phyloP scores from a whole-genome alignment of 495 filamentous ascomycete genomes.

The Tuber microsphaerosporum region DNA sequence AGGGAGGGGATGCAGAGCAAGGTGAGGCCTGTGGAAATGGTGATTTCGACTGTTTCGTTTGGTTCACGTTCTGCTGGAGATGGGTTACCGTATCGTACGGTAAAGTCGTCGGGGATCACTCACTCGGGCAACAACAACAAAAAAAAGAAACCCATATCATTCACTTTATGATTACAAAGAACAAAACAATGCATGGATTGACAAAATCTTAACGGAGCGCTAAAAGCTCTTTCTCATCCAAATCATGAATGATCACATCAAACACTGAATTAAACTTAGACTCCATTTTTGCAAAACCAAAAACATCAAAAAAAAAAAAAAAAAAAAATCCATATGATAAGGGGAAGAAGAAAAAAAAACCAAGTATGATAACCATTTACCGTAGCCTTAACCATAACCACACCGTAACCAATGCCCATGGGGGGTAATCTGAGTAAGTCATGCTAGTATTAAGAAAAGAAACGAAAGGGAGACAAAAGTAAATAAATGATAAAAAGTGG shows the following conservation, averaged over 20 bases:
- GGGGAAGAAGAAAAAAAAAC: not conserved
- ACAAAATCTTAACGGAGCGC: not conserved
- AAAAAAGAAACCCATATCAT: too few relatives aligned
- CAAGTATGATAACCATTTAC: not conserved
- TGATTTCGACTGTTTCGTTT: not conserved
- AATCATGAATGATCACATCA: not conserved
- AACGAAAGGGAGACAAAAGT: not conserved
- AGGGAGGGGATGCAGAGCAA: not conserved
- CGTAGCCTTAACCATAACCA: not conserved
- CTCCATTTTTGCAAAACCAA: not conserved
- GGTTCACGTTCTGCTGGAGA: too few relatives aligned
- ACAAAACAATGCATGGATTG: not conserved
- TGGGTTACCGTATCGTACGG: too few relatives aligned
- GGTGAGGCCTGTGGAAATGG: not conserved
- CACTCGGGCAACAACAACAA: not conserved
- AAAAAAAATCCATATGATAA: not conserved
- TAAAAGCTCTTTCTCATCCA: not conserved
- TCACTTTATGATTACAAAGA: not conserved
- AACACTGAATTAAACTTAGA: not conserved
- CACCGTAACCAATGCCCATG: not conserved
- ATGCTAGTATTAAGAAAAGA: not conserved
- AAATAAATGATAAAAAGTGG: not conserved
- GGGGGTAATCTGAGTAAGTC: not conserved
- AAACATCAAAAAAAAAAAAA: not conserved
- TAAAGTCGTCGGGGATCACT: not conserved